A percentile compares a stretch with the other conserved stretches of the same genome.
These are phyloP conservation scores for Podaxis sp. DNA, from an alignment of 768 basidiomycete species.

Conservation along the genomic window DNA sequence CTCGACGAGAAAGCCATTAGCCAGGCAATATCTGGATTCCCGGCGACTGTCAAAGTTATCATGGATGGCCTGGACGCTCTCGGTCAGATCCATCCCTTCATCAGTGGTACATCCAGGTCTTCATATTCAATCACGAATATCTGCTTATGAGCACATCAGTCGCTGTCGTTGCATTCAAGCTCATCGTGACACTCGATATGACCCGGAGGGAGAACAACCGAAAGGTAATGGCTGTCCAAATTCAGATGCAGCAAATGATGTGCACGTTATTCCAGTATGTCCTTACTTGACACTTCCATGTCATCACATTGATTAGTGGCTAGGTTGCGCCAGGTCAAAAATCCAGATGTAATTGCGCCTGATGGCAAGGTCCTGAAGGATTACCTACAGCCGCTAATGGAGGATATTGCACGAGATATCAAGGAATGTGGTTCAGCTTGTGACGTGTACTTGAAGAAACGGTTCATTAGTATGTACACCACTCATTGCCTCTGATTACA, in stretches of 20 bases:
- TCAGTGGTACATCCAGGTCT: slow-evolving; percentile 27
- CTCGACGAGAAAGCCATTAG: slow-evolving; percentile 22
- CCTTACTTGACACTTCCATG: not conserved
- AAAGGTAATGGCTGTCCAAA: slow-evolving; percentile 43
- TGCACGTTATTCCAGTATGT: slow-evolving; percentile 44
- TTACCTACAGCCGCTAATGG: slow-evolving; percentile 28
- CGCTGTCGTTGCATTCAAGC: slow-evolving; percentile 49
- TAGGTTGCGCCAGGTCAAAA: slow-evolving; percentile 30
- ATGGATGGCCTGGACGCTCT: slow-evolving; percentile 34
- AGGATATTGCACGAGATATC: slow-evolving; percentile 38
- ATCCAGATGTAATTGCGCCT: slow-evolving; percentile 24
- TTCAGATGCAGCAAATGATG: slow-evolving; percentile 54
- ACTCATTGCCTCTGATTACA: not conserved
- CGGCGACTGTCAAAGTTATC: slow-evolving; percentile 27
- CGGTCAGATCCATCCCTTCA: slow-evolving; percentile 35
- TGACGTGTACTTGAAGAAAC: slow-evolving; percentile 46
- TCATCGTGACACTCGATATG: slow-evolving; percentile 46
- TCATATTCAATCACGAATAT: not conserved
- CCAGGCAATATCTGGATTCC: slow-evolving; percentile 25
- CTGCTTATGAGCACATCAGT: slow-evolving; percentile 23
- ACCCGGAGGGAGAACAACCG: slow-evolving; percentile 53
- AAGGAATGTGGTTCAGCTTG: slow-evolving; percentile 42
- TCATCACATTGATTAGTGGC: not conserved
- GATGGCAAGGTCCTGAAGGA: slow-evolving; percentile 32
- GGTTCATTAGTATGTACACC: slow-evolving; percentile 34